Percentiles rank a stretch among this genome's conserved stretches.
Conservation (phyloP, 2,329 filamentous ascomycete species). For the Alternaria sp. region DNA sequence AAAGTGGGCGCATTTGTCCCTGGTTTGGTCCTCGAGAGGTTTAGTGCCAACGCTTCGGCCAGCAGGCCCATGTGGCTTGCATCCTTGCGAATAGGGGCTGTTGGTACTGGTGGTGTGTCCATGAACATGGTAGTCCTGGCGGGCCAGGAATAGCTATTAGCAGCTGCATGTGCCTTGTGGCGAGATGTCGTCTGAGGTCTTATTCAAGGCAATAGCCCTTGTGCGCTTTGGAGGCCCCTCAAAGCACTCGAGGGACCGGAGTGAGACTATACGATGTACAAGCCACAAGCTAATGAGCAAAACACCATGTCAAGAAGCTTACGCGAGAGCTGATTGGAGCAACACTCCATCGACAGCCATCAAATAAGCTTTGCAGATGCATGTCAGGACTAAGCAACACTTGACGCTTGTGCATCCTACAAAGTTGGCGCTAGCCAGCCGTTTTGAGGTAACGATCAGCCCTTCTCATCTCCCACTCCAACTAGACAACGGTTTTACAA, state of each 20-base stretch:
- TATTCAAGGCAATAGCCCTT: neutral
- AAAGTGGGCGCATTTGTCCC: neutral
- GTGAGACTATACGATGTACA: neutral
- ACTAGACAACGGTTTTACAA: neutral
- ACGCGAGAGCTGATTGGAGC: neutral
- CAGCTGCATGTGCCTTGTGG: neutral
- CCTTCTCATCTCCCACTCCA: neutral
- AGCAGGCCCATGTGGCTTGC: neutral
- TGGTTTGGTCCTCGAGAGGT: neutral
- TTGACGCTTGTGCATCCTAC: constrained; percentile 1
- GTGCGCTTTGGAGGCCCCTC: neutral
- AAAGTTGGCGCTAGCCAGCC: neutral
- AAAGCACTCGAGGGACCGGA: neutral
- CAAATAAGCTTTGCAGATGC: constrained; percentile 14
- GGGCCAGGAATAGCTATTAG: neutral
- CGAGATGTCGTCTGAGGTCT: neutral
- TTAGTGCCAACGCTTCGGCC: neutral
- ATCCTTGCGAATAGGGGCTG: neutral
- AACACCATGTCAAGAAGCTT: neutral
- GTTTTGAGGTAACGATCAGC: neutral
- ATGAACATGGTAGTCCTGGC: neutral
- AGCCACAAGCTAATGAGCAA: neutral
- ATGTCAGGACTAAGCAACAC: constrained; percentile 9
- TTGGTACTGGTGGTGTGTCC: neutral
- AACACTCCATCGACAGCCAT: neutral